Conservation (phyloP, 768 basidiomycete species). For the Dendrothele bispora region DNA sequence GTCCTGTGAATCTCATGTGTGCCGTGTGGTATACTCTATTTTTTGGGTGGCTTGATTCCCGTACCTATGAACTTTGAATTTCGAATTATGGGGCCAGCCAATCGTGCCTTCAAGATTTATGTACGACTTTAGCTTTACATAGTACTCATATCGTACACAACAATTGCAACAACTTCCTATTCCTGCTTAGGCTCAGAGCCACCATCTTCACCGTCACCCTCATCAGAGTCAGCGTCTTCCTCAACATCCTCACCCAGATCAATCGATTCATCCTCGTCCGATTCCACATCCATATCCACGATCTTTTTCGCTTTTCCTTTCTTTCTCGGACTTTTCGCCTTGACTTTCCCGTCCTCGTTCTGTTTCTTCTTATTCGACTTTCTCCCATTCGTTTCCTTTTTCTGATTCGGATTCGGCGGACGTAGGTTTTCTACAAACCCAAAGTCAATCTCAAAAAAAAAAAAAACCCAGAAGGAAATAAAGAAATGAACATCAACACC, state of each 20-base stretch:
- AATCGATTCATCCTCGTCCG: not conserved
- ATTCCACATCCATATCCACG: constrained; percentile 16
- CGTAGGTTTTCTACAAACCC: constrained; percentile 38
- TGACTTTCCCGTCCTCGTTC: constrained; percentile 14
- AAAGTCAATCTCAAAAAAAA: not conserved
- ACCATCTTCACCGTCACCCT: not conserved
- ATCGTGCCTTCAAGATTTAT: too few relatives aligned
- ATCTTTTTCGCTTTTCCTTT: constrained; percentile 1
- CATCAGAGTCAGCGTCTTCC: not conserved
- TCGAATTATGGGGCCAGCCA: too few relatives aligned
- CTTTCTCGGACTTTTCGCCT: constrained; percentile 6
- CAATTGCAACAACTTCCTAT: too few relatives aligned
- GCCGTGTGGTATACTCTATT: too few relatives aligned
- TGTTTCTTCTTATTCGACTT: constrained; percentile 38
- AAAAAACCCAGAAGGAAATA: not conserved
- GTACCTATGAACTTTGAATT: too few relatives aligned
- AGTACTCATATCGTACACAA: too few relatives aligned
- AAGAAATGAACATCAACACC: too few relatives aligned
- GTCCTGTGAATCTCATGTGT: too few relatives aligned
- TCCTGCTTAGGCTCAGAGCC: too few relatives aligned
- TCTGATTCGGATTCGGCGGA: constrained; percentile 39
- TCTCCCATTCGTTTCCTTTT: constrained; percentile 44
- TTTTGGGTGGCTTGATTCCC: too few relatives aligned
- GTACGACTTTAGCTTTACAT: too few relatives aligned
- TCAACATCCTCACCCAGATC: not conserved